Percentiles rank a stretch among this genome's conserved stretches.
Conservation (phyloP, 2,329 filamentous ascomycete genomes). For the Chalaropsis ovoidea region DNA sequence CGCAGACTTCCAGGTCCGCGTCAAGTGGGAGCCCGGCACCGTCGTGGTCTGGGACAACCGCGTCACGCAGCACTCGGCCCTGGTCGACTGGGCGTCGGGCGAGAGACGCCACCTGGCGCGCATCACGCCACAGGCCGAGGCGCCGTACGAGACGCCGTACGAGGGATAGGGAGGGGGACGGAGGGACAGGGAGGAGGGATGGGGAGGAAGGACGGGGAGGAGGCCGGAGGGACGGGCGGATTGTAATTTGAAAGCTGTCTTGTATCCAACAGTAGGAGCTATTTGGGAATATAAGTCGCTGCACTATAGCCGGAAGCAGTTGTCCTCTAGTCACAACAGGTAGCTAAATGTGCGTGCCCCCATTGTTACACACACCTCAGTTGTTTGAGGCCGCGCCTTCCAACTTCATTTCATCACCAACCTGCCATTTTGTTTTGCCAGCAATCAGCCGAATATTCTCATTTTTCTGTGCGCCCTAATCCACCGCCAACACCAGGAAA, state of each 20-base stretch:
- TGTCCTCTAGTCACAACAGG: not conserved
- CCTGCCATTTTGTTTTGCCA: not conserved
- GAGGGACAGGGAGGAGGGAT: conserved; percentile 13
- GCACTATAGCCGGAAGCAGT: not conserved
- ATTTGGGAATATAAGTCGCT: too few species aligned
- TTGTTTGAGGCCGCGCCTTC: not conserved
- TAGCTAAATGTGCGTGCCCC: not conserved
- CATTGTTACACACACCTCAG: not conserved
- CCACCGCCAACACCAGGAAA: not conserved
- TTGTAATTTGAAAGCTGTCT: too few species aligned
- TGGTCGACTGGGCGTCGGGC: conserved; percentile 73
- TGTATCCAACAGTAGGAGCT: too few species aligned
- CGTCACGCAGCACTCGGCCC: conserved; percentile 65
- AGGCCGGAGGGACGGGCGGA: too few species aligned
- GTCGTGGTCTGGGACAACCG: conserved; percentile 84
- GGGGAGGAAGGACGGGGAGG: too few species aligned
- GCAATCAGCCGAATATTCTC: not conserved
- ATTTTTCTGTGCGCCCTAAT: not conserved
- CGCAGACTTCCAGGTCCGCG: conserved; percentile 48
- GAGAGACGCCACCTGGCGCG: conserved; percentile 69
- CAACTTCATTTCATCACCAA: too few species aligned
- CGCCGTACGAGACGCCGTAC: conserved; percentile 36
- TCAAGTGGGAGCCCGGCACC: conserved; percentile 70
- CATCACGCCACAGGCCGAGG: conserved; percentile 73
- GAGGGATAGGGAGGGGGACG: conserved; percentile 17